Conservation (phyloP, 2,329 filamentous ascomycete genomes). For the Talaromyces marneffei region DNA sequence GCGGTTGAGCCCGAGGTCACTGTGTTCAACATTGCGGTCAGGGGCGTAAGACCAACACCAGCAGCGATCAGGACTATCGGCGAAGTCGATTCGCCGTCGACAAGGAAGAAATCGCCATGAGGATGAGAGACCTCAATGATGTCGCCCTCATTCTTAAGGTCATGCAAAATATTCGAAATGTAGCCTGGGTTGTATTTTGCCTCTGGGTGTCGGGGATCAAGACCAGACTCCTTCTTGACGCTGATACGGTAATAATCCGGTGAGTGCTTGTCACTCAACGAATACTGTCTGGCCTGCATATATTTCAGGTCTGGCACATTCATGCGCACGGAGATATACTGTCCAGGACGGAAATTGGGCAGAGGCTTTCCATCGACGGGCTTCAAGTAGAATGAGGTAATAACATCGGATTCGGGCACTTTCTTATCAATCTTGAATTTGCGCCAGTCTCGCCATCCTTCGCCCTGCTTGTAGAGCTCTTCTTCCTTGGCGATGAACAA, state of each 20-base stretch:
- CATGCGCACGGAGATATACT: conserved; percentile 63
- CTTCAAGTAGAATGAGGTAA: conserved; percentile 64
- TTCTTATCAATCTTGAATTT: conserved; percentile 62
- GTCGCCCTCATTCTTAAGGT: conserved; percentile 56
- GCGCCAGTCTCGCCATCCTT: conserved; percentile 62
- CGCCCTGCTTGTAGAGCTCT: conserved; percentile 56
- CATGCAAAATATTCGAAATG: conserved; percentile 65
- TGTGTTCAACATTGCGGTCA: conserved; percentile 57
- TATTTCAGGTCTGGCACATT: conserved; percentile 55
- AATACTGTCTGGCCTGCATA: conserved; percentile 66
- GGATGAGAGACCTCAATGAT: conserved; percentile 62
- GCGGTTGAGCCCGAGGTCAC: conserved; percentile 39
- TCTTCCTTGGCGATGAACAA: conserved; percentile 64
- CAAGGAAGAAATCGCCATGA: conserved; percentile 54
- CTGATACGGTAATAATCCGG: conserved; percentile 63
- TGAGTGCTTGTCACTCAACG: conserved; percentile 60
- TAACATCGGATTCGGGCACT: conserved; percentile 60
- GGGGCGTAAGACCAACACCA: conserved; percentile 55
- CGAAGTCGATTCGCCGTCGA: conserved; percentile 24
- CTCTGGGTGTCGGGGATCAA: conserved; percentile 28
- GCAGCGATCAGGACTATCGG: conserved; percentile 59
- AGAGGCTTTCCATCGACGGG: conserved; percentile 58
- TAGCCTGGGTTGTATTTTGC: conserved; percentile 54
- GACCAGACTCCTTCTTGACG: conserved; percentile 60
- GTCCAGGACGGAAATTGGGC: conserved; percentile 61